Base-by-base conservation (phyloP, 1,284 basidiomycete species). In the Fomitopsis schrenkii region DNA sequence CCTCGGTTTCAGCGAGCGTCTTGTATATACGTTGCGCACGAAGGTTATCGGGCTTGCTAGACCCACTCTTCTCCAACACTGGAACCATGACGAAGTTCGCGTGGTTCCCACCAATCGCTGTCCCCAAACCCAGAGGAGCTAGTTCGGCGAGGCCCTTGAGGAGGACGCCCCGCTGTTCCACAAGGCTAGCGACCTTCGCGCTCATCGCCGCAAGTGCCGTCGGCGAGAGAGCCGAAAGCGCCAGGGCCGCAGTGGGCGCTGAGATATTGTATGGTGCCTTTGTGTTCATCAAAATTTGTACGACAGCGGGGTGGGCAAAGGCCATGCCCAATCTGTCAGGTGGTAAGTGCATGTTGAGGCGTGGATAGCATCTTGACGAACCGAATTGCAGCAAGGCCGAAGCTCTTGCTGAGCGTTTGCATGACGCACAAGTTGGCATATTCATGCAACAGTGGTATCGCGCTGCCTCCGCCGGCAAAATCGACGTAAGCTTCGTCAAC, bases 401-500 rank as follows among this genome's bases (percentile, higher is more conserved):
- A 98, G 66, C 94, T 91, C 74, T 99, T 99, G 76, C 94, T 97
- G 36, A 98, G 79, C 0, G 97, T 99, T 72, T 99, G 97, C 79
- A 94, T 86, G 14, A 99, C 95, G 68, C 93, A 90, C 5, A 99
- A 67, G 72, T 99, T 99, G 15, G 86, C 86, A 72, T 94, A 98
- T 59, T 94, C 85, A 61, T 87, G 80, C 56, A 97, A 80, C 26
- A 99, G 79, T 8, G 67, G 84, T 71, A 76, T 86, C 62, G 95
- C 93, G 56, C 87, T 92, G 44, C 81, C 82, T 38, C 80, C 72
- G 0, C 79, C 80, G 0, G 91, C 84, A 71, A 99, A 99, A 74
- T 99, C 97, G 70, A 99, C 93, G 76, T 99, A 99, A 0, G 97
- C 97, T 75, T 99, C 97, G 71, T 99, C 97, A 3, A 99, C 90